Evolutionary conservation across 192 early-diverging fungal genomes (phyloP).

Genomic region (Linnemannia zychae): DNA sequence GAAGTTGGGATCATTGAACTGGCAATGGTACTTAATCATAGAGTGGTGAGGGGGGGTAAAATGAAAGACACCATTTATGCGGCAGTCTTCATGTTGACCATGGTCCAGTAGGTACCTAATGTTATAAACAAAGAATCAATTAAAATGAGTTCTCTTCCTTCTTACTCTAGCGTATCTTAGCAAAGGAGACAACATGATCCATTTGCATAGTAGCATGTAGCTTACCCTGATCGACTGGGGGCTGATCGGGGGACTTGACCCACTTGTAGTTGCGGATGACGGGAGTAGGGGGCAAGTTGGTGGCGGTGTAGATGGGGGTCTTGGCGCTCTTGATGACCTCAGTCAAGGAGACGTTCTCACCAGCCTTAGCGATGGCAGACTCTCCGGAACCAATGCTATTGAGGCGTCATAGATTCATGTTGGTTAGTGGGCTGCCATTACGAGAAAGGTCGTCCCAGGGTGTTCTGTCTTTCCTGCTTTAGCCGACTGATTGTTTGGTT

Average conservation of each 20-base stretch:
- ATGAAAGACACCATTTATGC: not conserved
- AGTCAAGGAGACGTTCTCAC: constrained; percentile 56
- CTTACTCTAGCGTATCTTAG: not conserved
- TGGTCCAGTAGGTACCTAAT: constrained; percentile 55
- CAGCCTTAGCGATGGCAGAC: constrained; percentile 45
- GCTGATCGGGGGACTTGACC: constrained; percentile 51
- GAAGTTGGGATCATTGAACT: not conserved
- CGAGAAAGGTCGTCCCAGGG: not conserved
- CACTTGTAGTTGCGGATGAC: constrained; percentile 64
- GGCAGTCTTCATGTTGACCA: constrained; percentile 47
- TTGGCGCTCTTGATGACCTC: constrained; percentile 65
- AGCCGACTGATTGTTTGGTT: no score
- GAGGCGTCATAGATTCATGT: not conserved
- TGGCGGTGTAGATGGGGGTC: constrained; percentile 64
- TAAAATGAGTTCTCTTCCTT: not conserved
- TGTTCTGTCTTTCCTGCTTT: no score
- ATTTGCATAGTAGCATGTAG: not conserved
- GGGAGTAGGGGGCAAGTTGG: constrained; percentile 71
- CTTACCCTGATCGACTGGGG: constrained; percentile 57
- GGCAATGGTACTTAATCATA: not conserved
- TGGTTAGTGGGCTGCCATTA: no score
- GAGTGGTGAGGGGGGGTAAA: not conserved
- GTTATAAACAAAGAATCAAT: not conserved
- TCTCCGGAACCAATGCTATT: constrained; percentile 51
- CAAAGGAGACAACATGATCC: not conserved